A percentile compares a stretch with the other conserved stretches of the same genome.
Evolutionary conservation across 106 monocot species (phyloP).

Genomic region (Narthecium ossifragum): DNA sequence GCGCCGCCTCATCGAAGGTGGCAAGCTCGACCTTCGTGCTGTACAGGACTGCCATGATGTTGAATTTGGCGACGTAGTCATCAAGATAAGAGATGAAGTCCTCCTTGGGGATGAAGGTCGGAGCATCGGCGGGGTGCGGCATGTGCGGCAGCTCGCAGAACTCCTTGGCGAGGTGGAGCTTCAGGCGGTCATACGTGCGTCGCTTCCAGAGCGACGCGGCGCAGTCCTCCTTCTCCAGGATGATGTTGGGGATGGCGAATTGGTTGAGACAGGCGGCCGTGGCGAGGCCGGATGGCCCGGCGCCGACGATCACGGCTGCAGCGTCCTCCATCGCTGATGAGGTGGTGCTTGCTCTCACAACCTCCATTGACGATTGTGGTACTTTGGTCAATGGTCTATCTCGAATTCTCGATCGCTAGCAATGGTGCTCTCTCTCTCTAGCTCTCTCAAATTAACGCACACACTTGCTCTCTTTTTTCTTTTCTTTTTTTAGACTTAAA

Average conservation of each 20-base stretch:
- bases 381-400: too few relatives aligned
- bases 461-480: too few relatives aligned
- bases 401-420: too few relatives aligned
- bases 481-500: background rate
- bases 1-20: background rate
- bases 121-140: background rate
- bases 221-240: conserved; percentile 16
- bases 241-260: conserved; percentile 4
- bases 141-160: conserved; percentile 20
- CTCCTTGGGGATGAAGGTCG: conserved; percentile 5
- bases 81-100: conserved; percentile 17
- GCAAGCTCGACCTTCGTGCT: conserved; percentile 4
- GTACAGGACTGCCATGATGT: background rate
- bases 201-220: conserved; percentile 10
- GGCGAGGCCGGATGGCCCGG: conserved; percentile 17
- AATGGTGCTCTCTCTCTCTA: too few relatives aligned
- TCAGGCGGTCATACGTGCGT: conserved; percentile 15
- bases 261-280: conserved; percentile 20
- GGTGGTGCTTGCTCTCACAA: too few relatives aligned
- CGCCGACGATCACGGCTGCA: conserved; percentile 25
- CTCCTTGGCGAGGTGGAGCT: conserved; percentile 21
- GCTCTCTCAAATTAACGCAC: too few relatives aligned
- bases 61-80: conserved; percentile 9
- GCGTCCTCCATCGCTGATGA: background rate
- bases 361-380: too few relatives aligned